Conservation (phyloP, 1,284 basidiomycete species). For the Cryptococcus sp. region DNA sequence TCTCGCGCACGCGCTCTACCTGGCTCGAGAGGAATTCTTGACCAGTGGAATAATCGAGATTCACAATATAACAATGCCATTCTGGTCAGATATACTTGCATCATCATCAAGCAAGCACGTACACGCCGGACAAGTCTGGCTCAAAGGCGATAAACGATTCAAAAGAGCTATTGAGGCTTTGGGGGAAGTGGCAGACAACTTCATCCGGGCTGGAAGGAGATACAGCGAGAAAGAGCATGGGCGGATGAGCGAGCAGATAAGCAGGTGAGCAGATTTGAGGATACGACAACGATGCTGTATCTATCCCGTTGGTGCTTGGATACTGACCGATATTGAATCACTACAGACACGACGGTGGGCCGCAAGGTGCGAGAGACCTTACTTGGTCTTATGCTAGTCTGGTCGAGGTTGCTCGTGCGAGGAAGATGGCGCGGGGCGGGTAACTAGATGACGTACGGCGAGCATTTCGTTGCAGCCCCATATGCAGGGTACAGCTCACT, state of each 20-base stretch:
- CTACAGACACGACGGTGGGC: conserved; percentile 28
- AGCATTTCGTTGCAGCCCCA: no score
- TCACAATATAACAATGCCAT: conserved; percentile 27
- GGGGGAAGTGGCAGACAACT: conserved; percentile 44
- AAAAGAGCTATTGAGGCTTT: conserved; percentile 31
- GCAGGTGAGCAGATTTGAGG: conserved; percentile 31
- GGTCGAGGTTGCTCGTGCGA: conserved; percentile 34
- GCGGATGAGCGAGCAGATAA: conserved; percentile 54
- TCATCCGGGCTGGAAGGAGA: conserved; percentile 36
- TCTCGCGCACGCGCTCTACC: conserved; percentile 52
- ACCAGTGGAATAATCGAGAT: conserved; percentile 28
- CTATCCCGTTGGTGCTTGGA: background rate
- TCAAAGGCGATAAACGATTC: conserved; percentile 13
- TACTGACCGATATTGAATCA: background rate
- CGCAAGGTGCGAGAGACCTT: conserved; percentile 49
- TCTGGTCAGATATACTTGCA: conserved; percentile 46
- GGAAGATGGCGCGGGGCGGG: background rate
- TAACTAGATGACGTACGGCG: no score
- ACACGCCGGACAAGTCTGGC: conserved; percentile 4
- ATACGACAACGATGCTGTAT: background rate
- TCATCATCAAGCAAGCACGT: background rate
- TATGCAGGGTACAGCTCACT: no score
- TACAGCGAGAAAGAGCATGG: conserved; percentile 33
- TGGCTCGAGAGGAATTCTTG: conserved; percentile 26
- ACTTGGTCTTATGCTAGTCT: conserved; percentile 54